Percentiles rank a stretch among this genome's conserved stretches.
These are phyloP conservation scores for Posidonia australis DNA, from an alignment of 106 monocot genomes.

Conservation along the genomic window DNA sequence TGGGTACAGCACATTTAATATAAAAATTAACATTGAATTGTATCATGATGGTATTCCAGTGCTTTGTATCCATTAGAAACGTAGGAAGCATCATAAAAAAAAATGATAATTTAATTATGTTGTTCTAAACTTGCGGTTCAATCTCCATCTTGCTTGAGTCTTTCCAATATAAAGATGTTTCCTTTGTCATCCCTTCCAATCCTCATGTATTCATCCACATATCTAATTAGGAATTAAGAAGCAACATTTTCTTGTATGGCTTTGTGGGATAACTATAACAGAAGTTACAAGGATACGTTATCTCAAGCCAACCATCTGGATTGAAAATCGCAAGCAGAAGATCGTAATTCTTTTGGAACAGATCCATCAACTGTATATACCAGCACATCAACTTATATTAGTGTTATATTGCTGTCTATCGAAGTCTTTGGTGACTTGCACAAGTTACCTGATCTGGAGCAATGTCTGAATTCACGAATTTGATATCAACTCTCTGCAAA, in stretches of 20 bases:
- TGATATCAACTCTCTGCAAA: conserved; percentile 76
- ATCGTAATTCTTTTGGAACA: conserved; percentile 84
- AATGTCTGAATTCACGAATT: conserved; percentile 54
- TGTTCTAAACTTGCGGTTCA: neutral
- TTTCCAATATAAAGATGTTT: conserved; percentile 76
- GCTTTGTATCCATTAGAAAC: too few species aligned
- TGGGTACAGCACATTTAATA: too few species aligned
- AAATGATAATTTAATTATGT: too few species aligned
- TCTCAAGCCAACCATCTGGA: conserved; percentile 93
- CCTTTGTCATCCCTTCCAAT: conserved; percentile 87
- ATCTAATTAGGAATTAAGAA: conserved; percentile 33
- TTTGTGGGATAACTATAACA: neutral
- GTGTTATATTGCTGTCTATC: neutral
- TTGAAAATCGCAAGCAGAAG: conserved; percentile 83
- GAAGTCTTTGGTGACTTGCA: neutral
- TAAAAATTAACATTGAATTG: too few species aligned
- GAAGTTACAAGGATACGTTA: conserved; percentile 61
- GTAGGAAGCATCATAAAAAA: too few species aligned
- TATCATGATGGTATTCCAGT: too few species aligned
- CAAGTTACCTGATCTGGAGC: conserved; percentile 59
- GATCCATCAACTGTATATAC: conserved; percentile 46
- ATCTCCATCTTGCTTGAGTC: conserved; percentile 9
- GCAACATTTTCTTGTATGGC: neutral
- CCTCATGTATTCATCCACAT: conserved; percentile 66
- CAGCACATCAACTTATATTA: neutral